A percentile compares a stretch with the other conserved stretches of the same genome.
phyloP scores from a whole-genome alignment of 768 basidiomycete genomes.

The Auricularia sp. region DNA sequence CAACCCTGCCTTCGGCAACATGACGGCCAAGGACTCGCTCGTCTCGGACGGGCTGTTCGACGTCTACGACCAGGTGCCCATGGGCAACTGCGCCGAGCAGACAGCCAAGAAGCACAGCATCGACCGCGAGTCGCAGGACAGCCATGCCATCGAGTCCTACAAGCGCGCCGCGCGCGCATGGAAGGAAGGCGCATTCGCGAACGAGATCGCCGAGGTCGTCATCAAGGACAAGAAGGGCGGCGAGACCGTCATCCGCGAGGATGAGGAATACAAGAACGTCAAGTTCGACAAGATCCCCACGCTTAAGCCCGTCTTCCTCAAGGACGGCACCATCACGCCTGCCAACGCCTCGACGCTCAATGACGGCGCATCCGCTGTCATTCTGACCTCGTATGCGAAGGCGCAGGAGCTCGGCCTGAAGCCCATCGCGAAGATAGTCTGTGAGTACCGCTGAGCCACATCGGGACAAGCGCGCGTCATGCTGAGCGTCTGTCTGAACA shows the following conservation, averaged over 20 bases:
- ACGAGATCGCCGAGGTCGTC: slow-evolving; percentile 81
- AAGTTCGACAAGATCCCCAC: slow-evolving; percentile 89
- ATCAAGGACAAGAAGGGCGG: slow-evolving; percentile 94
- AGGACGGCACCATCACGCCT: slow-evolving; percentile 84
- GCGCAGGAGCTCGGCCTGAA: slow-evolving; percentile 83
- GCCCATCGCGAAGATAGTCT: slow-evolving; percentile 89
- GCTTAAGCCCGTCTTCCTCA: slow-evolving; percentile 82
- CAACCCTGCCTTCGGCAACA: slow-evolving; percentile 81
- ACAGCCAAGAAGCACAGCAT: slow-evolving; percentile 76
- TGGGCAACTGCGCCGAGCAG: slow-evolving; percentile 94
- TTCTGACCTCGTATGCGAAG: slow-evolving; percentile 89
- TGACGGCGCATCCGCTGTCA: slow-evolving; percentile 92
- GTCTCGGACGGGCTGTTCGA: slow-evolving; percentile 93
- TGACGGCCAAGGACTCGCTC: slow-evolving; percentile 77
- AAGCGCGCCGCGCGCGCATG: slow-evolving; percentile 87
- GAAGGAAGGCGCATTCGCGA: slow-evolving; percentile 72
- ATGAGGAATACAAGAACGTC: slow-evolving; percentile 97
- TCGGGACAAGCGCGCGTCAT: slow-evolving; percentile 5
- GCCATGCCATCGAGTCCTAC: slow-evolving; percentile 91
- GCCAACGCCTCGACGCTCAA: slow-evolving; percentile 93
- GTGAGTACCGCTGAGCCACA: slow-evolving; percentile 38
- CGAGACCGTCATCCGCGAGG: slow-evolving; percentile 79
- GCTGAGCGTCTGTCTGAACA: slow-evolving; percentile 21
- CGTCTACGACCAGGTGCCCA: slow-evolving; percentile 93
- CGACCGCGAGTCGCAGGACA: slow-evolving; percentile 78